phyloP scores from a whole-genome alignment of 495 filamentous ascomycete species.

The Podospora sp. region DNA sequence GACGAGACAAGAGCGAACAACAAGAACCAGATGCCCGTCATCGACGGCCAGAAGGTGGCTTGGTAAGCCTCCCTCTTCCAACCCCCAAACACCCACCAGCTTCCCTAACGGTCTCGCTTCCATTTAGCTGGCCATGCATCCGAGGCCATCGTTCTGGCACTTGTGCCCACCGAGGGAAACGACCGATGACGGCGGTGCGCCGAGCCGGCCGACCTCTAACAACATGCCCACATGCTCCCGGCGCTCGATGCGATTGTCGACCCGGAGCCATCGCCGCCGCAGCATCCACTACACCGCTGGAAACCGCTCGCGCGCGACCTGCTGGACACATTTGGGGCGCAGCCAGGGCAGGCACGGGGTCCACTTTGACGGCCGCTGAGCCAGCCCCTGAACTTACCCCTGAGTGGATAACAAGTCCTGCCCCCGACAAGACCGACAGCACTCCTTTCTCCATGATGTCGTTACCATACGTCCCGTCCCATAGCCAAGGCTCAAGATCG shows the following conservation, averaged over 20 bases:
- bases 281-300: neutral
- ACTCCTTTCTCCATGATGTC: neutral
- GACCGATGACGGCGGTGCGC: neutral
- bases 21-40: neutral
- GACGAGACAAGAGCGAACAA: neutral
- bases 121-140: neutral
- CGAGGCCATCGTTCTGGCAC: neutral
- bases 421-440: neutral
- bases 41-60: constrained; percentile 1
- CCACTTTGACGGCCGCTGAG: neutral
- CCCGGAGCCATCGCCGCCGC: neutral
- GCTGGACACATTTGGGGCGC: neutral
- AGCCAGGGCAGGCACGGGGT: neutral
- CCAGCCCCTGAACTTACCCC: neutral
- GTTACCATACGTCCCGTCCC: neutral
- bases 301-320: neutral
- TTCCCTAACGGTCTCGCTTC: neutral
- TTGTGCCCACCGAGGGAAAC: neutral
- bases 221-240: neutral
- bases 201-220: neutral
- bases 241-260: neutral
- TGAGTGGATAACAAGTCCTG: neutral
- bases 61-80: neutral
- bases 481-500: neutral
- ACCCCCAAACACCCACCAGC: neutral